Evolutionary conservation across 2,329 filamentous ascomycete genomes (phyloP).

Genomic region (Apiospora saccharicola): DNA sequence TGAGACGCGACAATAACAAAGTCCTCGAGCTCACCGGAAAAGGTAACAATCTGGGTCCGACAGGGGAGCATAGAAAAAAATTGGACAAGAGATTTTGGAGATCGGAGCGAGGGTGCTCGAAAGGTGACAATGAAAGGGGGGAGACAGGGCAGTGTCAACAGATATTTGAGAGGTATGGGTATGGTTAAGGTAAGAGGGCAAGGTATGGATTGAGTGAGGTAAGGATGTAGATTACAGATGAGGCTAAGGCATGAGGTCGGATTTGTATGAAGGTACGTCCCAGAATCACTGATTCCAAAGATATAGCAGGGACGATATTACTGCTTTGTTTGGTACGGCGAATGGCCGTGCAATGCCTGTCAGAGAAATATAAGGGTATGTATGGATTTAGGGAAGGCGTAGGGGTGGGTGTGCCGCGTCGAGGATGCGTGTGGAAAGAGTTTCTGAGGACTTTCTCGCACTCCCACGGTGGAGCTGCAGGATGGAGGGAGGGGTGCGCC

Average conservation of each 20-base stretch:
- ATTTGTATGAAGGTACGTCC: conserved; percentile 35
- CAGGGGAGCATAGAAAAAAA: conserved; percentile 38
- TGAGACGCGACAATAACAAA: conserved; percentile 36
- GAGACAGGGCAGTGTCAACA: conserved; percentile 37
- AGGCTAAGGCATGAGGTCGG: conserved; percentile 35
- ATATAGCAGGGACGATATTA: conserved; percentile 38
- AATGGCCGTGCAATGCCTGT: conserved; percentile 41
- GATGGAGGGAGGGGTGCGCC: conserved; percentile 41
- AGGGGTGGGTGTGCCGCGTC: conserved; percentile 27
- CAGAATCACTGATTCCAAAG: conserved; percentile 27
- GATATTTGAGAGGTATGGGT: conserved; percentile 43
- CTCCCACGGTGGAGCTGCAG: conserved; percentile 22
- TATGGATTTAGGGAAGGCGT: conserved; percentile 37
- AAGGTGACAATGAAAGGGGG: conserved; percentile 37
- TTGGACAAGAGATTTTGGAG: conserved; percentile 38
- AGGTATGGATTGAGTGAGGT: conserved; percentile 33
- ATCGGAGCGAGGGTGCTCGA: conserved; percentile 41
- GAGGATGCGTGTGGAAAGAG: conserved; percentile 6
- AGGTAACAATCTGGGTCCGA: conserved; percentile 34
- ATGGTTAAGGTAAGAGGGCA: conserved; percentile 30
- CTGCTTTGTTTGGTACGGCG: conserved; percentile 37
- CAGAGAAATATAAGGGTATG: conserved; percentile 35
- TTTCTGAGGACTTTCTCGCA: neutral
- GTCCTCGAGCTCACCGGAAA: conserved; percentile 32
- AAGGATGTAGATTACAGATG: conserved; percentile 27